Percentiles rank a stretch among this genome's conserved stretches.
Evolutionary conservation across 805 yeast species (phyloP).

Genomic region (Candida koratica): DNA sequence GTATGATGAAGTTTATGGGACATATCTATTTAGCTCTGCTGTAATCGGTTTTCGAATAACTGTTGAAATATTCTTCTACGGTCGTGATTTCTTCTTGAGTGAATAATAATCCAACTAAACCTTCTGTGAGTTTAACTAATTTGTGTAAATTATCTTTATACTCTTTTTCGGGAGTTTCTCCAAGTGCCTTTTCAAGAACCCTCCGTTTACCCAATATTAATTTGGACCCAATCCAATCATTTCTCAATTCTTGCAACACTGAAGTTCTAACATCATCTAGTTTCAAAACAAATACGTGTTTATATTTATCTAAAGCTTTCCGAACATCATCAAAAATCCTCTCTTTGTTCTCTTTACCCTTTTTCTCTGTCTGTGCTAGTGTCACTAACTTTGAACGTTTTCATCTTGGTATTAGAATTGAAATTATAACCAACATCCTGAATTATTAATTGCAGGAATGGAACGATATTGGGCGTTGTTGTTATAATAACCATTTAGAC

Average conservation of each 20-base stretch:
- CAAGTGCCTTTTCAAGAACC: conserved; percentile 89
- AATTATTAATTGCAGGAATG: no score
- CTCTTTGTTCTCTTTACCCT: conserved; percentile 89
- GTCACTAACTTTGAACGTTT: conserved; percentile 95
- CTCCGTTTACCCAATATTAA: conserved; percentile 87
- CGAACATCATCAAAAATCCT: conserved; percentile 89
- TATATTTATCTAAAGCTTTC: conserved; percentile 69
- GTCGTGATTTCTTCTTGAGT: conserved; percentile 85
- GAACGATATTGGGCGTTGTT: no score
- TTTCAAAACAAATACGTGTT: conserved; percentile 79
- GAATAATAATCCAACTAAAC: conserved; percentile 83
- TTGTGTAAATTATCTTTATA: conserved; percentile 78
- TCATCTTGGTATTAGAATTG: conserved; percentile 79
- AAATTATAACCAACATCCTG: no score
- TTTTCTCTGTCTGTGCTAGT: conserved; percentile 92
- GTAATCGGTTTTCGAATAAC: conserved; percentile 75
- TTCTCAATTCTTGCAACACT: conserved; percentile 87
- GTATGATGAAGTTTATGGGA: conserved; percentile 79
- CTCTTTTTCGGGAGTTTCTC: conserved; percentile 83
- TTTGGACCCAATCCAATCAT: conserved; percentile 89
- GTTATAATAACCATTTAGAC: no score
- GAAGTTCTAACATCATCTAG: conserved; percentile 94
- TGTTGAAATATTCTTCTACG: conserved; percentile 82
- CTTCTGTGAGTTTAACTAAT: conserved; percentile 59
- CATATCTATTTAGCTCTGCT: conserved; percentile 85